phyloP scores from a whole-genome alignment of 495 filamentous ascomycete species.

The Chaetomium cochliodes region DNA sequence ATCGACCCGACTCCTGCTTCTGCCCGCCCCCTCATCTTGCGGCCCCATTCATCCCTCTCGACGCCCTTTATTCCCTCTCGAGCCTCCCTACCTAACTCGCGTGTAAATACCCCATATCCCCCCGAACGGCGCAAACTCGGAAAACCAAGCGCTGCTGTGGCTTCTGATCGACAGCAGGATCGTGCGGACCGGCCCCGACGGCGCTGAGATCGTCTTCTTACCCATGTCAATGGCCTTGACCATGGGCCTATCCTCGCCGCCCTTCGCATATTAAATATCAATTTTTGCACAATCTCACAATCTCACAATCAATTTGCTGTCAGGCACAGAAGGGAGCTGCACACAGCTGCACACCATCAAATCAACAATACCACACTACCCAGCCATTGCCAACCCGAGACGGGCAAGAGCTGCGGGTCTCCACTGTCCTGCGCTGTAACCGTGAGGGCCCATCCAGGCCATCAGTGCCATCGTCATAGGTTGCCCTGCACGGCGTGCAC shows the following conservation, averaged over 20 bases:
- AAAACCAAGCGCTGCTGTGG: not conserved
- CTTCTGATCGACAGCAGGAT: constrained; percentile 7
- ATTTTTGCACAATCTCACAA: constrained; percentile 10
- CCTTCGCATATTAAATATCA: not conserved
- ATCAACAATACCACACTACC: too few relatives aligned
- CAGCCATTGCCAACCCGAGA: not conserved
- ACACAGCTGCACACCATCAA: constrained; percentile 5
- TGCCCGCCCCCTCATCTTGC: not conserved
- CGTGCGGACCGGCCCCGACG: not conserved
- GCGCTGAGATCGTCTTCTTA: not conserved
- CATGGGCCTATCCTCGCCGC: not conserved
- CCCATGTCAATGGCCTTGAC: not conserved
- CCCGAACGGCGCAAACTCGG: constrained; percentile 13
- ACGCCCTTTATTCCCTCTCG: too few relatives aligned
- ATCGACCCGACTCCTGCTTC: not conserved
- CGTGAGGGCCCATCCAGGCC: too few relatives aligned
- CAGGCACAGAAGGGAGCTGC: constrained; percentile 11
- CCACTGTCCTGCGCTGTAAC: not conserved
- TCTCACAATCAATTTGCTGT: too few relatives aligned
- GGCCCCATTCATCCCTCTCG: not conserved
- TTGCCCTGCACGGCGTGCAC: not conserved
- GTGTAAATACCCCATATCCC: not conserved
- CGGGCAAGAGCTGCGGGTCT: not conserved
- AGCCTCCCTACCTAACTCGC: too few relatives aligned
- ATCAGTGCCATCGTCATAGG: too few relatives aligned